A percentile compares a stretch with the other conserved stretches of the same genome.
These are phyloP conservation scores for Volvox africanus DNA, from an alignment of 139 green algal genomes.

Conservation along the genomic window DNA sequence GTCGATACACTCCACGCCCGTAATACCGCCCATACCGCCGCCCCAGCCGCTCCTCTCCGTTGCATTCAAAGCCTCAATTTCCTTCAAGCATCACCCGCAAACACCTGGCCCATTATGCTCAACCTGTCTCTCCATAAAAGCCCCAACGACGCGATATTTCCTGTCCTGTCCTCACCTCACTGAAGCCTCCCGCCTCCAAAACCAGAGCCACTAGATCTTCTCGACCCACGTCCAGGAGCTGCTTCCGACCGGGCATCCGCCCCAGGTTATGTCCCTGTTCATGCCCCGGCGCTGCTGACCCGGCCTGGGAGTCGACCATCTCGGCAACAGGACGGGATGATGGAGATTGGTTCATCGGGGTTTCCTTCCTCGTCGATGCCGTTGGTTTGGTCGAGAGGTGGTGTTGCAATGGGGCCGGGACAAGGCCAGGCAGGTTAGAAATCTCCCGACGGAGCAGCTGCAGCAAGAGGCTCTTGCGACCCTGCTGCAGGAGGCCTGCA, in stretches of 20 bases:
- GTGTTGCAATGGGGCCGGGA: background rate
- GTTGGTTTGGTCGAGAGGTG: background rate
- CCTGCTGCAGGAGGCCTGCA: background rate
- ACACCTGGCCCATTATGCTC: background rate
- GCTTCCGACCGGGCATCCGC: background rate
- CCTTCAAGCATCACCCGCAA: no score
- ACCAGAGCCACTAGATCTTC: constrained; percentile 9
- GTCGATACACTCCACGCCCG: no score
- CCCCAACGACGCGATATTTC: no score
- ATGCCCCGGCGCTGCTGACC: no score
- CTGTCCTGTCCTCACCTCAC: background rate
- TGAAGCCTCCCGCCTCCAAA: constrained; percentile 24
- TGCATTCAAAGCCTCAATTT: no score
- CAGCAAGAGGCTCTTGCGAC: constrained; percentile 10
- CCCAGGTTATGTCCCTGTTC: background rate
- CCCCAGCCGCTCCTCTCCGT: no score
- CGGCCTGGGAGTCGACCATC: no score
- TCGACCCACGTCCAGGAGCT: constrained; percentile 2
- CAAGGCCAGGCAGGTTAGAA: no score
- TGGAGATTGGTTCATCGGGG: no score
- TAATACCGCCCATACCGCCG: no score
- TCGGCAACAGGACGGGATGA: no score
- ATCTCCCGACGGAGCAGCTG: constrained; percentile 3
- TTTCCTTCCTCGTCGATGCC: no score
- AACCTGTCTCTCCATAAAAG: background rate